Evolutionary conservation across 805 yeast genomes (phyloP), one percentile per base, ranked within the genome.

Genomic region (Cyberlindnera veronae): DNA sequence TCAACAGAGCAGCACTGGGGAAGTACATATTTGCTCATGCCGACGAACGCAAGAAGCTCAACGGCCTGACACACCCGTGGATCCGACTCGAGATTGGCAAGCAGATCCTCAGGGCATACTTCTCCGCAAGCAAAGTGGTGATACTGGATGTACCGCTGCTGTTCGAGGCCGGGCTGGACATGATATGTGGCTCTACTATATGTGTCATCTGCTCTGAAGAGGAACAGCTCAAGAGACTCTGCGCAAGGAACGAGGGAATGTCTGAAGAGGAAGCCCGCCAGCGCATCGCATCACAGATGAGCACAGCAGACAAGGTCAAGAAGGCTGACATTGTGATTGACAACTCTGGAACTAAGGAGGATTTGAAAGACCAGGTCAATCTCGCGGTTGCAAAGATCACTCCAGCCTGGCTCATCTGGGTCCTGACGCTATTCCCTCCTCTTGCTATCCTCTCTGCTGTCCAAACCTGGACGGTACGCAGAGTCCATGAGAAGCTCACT

Each of bases 71-170:
- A 0, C 99, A 93, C 57, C 96, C 97, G 0, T 91, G 87, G 6
- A 90, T 93, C 2, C 66, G 72, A 48, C 55, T 58, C 32, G 84
- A 77, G 33, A 87, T 91, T 55, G 58, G 76, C 8, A 64, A 71
- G 62, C 76, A 74, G 50, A 64, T 87, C 1, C 27, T 82, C 2
- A 43, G 49, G 37, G 75, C 76, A 14, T 93, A 89, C 71, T 22
- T 87, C 12, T 46, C 58, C 9, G 77, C 87, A 12, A 57, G 76
- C 32, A 60, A 68, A 12, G 10, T 42, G 3, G 89, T 88, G 4
- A 64, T 93, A 0, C 62, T 93, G 35, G 99, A 93, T 55, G 91
- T 95, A 3, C 99, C 99, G 1, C 66, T 93, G 28, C 65, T 93
- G 15, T 93, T 86, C 61, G 99, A 93, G 60, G 73, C 88, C 26